Evolutionary conservation across 331 rosid species (phyloP), one percentile per base, ranked within the genome.

Genomic region (Pyrus hybrid): DNA sequence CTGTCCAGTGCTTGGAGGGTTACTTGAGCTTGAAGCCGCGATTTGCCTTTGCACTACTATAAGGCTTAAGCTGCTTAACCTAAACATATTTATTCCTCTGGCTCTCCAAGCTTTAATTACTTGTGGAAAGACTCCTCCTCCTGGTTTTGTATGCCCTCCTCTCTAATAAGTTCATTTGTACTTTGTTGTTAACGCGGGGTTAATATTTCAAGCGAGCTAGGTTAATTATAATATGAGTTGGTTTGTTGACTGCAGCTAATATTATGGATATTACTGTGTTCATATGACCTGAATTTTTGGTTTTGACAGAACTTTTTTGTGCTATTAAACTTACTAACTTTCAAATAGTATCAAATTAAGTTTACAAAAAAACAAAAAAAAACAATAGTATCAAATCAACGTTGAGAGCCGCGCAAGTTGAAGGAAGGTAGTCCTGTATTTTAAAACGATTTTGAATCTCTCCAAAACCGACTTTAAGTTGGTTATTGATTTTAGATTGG

Each of bases 91-190:
- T 72, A 64, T 91, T 68, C 98, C 98, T 49, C 90, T 91, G 32
- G 95, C 98, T 14, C 96, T 91, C 41, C 96, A 93, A 74, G 88
- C 84, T 23, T 80, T 91, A 6, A 60, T 80, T 11, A 93, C 92
- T 61, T 93, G 98, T 13, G 97, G 96, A 23, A 76, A 63, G 74
- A 88, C 90, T 70, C 93, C 96, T 77, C 97, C 98, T 56, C 95
- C 95, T 78, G 98, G 88, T 70, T 93, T 90, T 77, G 88, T 90
- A 54, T 93, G 98, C 76, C 97, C 97, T 80, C 93, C 91, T 76
- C 85, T 93, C 26, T 53, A 67, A 51, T 68, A 7, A 9, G 76
- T 18, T 2, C 10, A 11, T 58, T n/a, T 61, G n/a, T 54, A 71
- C 72, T 23, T 22, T 13, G 13, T 8, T 71, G 75, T 71, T 71